Evolutionary conservation across 208 protist species (phyloP).

Genomic region (Tritrichomonas musculus): DNA sequence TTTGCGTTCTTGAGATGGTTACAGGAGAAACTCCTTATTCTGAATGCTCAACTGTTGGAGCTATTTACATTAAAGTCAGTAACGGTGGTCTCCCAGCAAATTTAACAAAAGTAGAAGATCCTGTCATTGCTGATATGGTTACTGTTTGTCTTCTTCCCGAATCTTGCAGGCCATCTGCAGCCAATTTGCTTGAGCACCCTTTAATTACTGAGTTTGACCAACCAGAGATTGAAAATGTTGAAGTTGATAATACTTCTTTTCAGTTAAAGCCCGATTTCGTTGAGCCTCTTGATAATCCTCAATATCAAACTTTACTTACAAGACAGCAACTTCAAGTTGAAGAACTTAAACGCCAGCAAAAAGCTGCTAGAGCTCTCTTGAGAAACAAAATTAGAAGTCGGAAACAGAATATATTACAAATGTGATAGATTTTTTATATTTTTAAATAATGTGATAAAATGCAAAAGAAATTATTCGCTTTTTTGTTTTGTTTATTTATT

Average conservation of each 20-base stretch:
- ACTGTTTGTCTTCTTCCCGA: background rate
- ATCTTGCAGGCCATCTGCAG: background rate
- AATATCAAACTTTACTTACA: background rate
- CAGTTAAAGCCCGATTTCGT: background rate
- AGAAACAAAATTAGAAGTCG: background rate
- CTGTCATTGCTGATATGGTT: background rate
- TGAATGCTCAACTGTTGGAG: background rate
- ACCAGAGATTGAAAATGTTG: background rate
- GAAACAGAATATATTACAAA: no score
- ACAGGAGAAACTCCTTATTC: conserved; percentile 23
- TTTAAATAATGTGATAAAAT: no score
- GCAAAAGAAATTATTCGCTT: no score
- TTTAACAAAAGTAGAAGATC: background rate
- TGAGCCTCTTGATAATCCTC: background rate
- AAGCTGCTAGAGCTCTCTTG: background rate
- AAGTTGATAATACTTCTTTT: background rate
- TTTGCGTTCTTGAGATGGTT: conserved; percentile 32
- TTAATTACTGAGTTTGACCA: background rate
- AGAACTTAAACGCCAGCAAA: background rate
- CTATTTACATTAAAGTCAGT: conserved; percentile 27
- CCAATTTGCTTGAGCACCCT: background rate
- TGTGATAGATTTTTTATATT: no score
- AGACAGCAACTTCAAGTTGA: background rate
- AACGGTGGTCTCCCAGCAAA: background rate
- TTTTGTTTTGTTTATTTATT: no score